Evolutionary conservation across 805 yeast genomes (phyloP), one percentile per base, ranked within the genome.

Genomic region (Metschnikowia aberdeeniae): DNA sequence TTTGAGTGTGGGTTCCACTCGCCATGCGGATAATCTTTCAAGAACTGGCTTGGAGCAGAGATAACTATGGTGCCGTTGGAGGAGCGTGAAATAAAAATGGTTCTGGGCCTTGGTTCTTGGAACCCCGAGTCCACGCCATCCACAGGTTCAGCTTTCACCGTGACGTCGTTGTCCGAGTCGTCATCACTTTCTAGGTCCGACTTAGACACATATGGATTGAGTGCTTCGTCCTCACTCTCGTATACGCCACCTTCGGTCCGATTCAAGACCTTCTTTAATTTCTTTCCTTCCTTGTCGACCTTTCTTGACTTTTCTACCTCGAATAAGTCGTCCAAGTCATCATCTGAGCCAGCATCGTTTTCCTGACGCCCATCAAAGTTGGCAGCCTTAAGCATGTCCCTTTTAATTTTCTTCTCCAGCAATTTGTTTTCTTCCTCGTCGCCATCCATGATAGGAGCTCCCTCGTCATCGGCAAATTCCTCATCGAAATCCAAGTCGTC

Each of bases 381-480:
- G 42, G 83, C 84, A 2, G 96, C 96, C 52, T 81, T 78, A 47
- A 84, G 68, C 95, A 86, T 87, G 63, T 88, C 95, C 52, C 77
- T 81, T 63, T 87, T 89, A 61, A 88, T 83, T 56, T 86, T 82
- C 53, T 76, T 79, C 64, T 93, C 97, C 42, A 89, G 86, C 51
- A 89, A 86, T 62, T 86, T 89, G 62, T 88, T 86, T 60, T 93
- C 98, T 59, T 93, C 97, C 60, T 92, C 98, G 50, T 90, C 81
- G 38, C 97, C 97, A 59, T 92, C 98, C 75, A 92, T 81, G 47
- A 93, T 86, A 26, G 99, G 99, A 1, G 98, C 98, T 63, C 92
- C 99, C 68, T 93, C 99, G 63, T 93, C 99, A 64, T 93, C 99
- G 24, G 93, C 97, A 66, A 93, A 93, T 63, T 90, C 97, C 63